Evolutionary conservation across 2,329 filamentous ascomycete genomes (phyloP), one percentile per base, ranked within the genome.

Genomic region (Penicillium concentricum): DNA sequence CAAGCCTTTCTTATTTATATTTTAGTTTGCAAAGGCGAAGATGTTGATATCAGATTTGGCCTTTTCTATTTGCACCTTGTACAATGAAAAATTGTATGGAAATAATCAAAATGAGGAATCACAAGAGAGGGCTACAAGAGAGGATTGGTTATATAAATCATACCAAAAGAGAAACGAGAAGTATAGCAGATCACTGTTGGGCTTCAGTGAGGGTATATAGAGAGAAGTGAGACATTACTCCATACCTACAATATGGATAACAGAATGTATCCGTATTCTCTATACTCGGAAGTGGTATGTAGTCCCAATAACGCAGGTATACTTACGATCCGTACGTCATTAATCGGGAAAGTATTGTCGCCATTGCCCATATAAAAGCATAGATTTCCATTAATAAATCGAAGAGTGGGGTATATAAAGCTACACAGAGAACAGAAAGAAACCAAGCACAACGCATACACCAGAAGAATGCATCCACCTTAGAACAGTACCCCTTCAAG

Each of bases 371-470:
- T 28, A 28, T 18, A 37, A 26, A 45, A 28, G n/a, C 8, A 37
- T 3, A 8, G 22, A 46, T 15, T 46, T 32, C 9, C 3, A 16
- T 34, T 8, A 12, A 13, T 32, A 18, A 57, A 51, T 54, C 38
- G 24, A 51, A 20, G 55, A 60, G 55, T 37, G 51, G 51, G 55
- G 56, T 58, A 60, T 60, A 60, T 44, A 52, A 53, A 51, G 15
- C 45, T 18, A 41, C 20, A 30, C 24, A 22, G 5, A 61, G 9
- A 47, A 42, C 38, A 45, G 5, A 32, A 49, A 48, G 15, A 32
- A 38, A 22, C 42, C 10, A 46, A 28, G 5, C n/a, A 35, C 20
- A 42, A 51, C 26, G 18, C 20, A 26, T 32, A 44, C 22, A 15
- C 28, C 10, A 34, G 30, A 46, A 32, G 43, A 47, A 34, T 46